Evolutionary conservation across 176 grass and related monocot genomes (phyloP).

Genomic region (Lolium rigidum): DNA sequence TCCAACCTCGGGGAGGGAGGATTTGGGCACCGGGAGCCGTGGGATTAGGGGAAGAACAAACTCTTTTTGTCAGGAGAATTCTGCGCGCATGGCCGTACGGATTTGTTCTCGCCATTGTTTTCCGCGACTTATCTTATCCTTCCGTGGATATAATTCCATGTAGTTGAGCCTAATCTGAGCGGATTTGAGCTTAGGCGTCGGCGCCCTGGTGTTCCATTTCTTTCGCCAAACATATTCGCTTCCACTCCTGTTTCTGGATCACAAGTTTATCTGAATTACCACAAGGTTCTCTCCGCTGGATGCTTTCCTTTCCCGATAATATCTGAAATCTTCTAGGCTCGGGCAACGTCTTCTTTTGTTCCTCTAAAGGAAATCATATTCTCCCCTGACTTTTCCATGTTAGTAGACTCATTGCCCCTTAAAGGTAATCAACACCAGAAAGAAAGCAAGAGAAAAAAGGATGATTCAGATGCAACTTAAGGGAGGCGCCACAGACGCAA

Average conservation of each 20-base stretch:
- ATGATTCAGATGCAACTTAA: constrained; percentile 46
- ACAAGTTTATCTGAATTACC: no score
- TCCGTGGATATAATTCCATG: neutral
- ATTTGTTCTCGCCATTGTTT: constrained; percentile 42
- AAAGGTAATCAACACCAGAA: constrained; percentile 31
- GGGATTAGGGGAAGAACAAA: no score
- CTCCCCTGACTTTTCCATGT: constrained; percentile 45
- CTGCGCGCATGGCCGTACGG: neutral
- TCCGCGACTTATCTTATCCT: neutral
- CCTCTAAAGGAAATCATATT: constrained; percentile 46
- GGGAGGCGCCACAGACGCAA: constrained; percentile 30
- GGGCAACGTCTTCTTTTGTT: neutral
- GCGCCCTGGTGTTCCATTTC: neutral
- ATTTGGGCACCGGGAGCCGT: neutral
- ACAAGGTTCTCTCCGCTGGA: constrained; percentile 42
- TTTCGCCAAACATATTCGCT: neutral
- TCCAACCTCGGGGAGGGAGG: neutral
- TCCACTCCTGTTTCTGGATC: neutral
- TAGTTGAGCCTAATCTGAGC: neutral
- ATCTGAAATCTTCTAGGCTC: constrained; percentile 29
- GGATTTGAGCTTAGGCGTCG: constrained; percentile 26
- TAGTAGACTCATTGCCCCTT: constrained; percentile 42
- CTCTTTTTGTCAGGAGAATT: no score
- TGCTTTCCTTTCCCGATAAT: constrained; percentile 42
- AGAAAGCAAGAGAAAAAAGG: neutral